These are phyloP conservation scores for Periconia digitata DNA, from an alignment of 2,329 filamentous ascomycete species.

Conservation along the genomic window DNA sequence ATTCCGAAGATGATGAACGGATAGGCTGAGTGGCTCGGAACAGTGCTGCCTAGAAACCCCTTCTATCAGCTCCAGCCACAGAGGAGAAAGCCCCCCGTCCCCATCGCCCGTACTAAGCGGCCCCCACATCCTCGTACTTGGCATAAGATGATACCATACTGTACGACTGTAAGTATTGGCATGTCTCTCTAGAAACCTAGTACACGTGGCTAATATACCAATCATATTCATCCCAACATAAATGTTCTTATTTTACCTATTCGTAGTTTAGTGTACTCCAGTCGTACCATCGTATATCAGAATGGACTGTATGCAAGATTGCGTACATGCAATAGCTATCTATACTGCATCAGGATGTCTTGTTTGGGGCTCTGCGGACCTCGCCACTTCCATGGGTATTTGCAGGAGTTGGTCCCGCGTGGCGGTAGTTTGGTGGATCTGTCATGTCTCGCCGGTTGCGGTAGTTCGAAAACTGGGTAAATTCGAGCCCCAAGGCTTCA, in stretches of 20 bases:
- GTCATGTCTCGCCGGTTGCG: not conserved
- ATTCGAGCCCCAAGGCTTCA: not conserved
- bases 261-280: too few relatives aligned
- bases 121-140: not conserved
- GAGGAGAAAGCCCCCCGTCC: not conserved
- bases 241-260: too few relatives aligned
- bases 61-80: not conserved
- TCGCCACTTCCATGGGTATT: not conserved
- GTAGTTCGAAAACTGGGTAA: not conserved
- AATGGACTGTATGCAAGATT: too few relatives aligned
- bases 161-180: too few relatives aligned
- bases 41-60: not conserved
- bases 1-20: too few relatives aligned
- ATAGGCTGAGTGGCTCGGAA: not conserved
- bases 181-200: too few relatives aligned
- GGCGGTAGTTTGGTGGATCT: not conserved
- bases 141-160: not conserved
- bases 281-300: too few relatives aligned
- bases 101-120: too few relatives aligned
- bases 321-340: not conserved
- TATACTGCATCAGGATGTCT: not conserved
- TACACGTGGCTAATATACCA: too few relatives aligned
- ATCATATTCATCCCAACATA: too few relatives aligned
- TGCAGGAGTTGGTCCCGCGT: too few relatives aligned
- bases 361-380: not conserved